Conservation (phyloP, 139 green algal species). For the Edaphochlamys debaryana region DNA sequence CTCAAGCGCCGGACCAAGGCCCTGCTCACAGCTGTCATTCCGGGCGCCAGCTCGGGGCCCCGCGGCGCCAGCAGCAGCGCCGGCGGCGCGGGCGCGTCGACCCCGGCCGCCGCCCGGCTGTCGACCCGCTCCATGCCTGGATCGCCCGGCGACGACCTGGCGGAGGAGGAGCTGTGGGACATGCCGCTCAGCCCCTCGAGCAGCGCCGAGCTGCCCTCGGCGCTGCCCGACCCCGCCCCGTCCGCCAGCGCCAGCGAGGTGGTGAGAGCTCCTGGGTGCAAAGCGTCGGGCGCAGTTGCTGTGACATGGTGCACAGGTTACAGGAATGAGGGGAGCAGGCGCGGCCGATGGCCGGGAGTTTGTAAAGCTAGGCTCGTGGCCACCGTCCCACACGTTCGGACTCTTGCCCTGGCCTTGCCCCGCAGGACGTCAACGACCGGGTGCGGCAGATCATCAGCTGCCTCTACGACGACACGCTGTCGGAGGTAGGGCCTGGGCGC, state of each 20-base stretch:
- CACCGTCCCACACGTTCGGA: too few species aligned
- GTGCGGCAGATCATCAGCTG: slow-evolving; percentile 15
- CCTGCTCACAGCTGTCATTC: slow-evolving; percentile 22
- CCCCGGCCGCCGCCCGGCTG: neutral
- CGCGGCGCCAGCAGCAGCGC: neutral
- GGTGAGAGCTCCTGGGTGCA: too few species aligned
- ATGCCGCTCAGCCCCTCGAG: neutral
- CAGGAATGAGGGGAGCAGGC: too few species aligned
- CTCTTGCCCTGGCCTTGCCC: neutral
- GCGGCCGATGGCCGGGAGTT: too few species aligned
- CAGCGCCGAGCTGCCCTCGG: too few species aligned
- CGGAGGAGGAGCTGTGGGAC: slow-evolving; percentile 21
- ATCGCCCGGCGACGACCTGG: neutral
- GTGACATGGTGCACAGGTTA: too few species aligned
- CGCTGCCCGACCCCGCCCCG: too few species aligned
- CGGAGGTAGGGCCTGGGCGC: slow-evolving; percentile 22
- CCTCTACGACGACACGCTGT: slow-evolving; percentile 25
- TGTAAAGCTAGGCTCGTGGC: too few species aligned
- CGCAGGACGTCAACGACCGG: neutral
- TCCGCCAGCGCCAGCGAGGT: too few species aligned
- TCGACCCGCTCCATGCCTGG: neutral
- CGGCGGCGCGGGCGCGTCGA: neutral
- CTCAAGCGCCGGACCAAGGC: slow-evolving; percentile 37
- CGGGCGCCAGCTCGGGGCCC: neutral
- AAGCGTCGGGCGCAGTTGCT: too few species aligned